These are phyloP conservation scores for Fistulinella cinereoalba DNA, from an alignment of 1,284 basidiomycete genomes.

Conservation along the genomic window DNA sequence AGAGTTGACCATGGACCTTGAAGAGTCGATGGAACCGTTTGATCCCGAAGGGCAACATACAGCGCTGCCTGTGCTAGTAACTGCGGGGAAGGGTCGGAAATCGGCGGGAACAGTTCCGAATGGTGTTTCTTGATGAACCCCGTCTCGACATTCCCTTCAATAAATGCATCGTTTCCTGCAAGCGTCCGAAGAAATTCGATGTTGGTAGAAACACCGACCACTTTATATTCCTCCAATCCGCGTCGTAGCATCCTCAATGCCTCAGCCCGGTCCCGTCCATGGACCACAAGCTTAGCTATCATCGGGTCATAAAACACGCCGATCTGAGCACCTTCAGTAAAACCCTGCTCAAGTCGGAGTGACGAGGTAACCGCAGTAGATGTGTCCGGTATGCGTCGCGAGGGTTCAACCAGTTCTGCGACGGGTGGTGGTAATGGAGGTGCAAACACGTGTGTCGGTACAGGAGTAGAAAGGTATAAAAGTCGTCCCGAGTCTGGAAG, in stretches of 20 bases:
- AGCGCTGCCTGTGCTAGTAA: slow-evolving; percentile 78
- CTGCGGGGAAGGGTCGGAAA: slow-evolving; percentile 55
- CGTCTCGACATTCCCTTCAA: slow-evolving; percentile 84
- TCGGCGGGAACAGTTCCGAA: slow-evolving; percentile 69
- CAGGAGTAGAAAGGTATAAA: slow-evolving; percentile 75
- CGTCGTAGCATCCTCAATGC: slow-evolving; percentile 78
- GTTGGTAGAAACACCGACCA: slow-evolving; percentile 90
- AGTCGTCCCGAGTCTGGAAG: slow-evolving; percentile 97
- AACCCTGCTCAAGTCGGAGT: slow-evolving; percentile 90
- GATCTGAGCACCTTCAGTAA: slow-evolving; percentile 82
- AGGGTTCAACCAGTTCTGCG: slow-evolving; percentile 32
- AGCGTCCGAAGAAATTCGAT: slow-evolving; percentile 83
- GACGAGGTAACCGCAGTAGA: slow-evolving; percentile 53
- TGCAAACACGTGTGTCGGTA: slow-evolving; percentile 64
- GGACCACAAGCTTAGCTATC: slow-evolving; percentile 92
- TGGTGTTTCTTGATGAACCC: slow-evolving; percentile 91
- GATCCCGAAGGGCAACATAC: slow-evolving; percentile 69
- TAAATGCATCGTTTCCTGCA: slow-evolving; percentile 75
- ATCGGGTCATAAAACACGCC: slow-evolving; percentile 94
- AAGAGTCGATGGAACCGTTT: slow-evolving; percentile 30
- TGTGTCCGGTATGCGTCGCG: slow-evolving; percentile 35
- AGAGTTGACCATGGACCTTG: slow-evolving; percentile 64
- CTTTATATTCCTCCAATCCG: slow-evolving; percentile 84
- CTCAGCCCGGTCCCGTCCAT: slow-evolving; percentile 83
- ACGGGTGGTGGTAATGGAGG: slow-evolving; percentile 34